Base-by-base conservation (phyloP, 2,329 filamentous ascomycete species). In the Capronia epimyces region DNA sequence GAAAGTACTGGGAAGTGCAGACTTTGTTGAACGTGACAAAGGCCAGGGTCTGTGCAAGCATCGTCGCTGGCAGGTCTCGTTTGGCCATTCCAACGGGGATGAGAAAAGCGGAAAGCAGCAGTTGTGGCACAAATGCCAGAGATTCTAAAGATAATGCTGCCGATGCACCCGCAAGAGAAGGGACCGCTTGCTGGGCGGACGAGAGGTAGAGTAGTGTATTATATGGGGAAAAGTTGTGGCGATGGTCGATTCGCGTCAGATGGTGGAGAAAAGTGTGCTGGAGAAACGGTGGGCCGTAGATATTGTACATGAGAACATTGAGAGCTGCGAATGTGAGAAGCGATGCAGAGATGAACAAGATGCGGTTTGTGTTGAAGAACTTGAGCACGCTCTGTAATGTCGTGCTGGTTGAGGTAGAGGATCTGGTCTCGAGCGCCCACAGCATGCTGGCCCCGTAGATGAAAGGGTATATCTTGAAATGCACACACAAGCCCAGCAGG, bases 1-100 rank as follows among this genome's bases (percentile, higher is more conserved):
- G 79, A 68, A 98, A 98, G 68, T 98, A 98, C 89, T 97, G 91
- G 64, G 89, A 95, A 2, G 93, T 98, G 77, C 91, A 97, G 56
- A 98, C 93, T 73, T 98, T 98, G 73, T 98, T 98, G 62, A 97
- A 97, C 0, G 89, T 84, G 3, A 97, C 93, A 69, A 98, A 98
- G 0, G 91, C 88, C 70, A 96, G 95, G 0, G 93, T 97, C 70
- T 98, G 93, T 0, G 90, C 78, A 0, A 98, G 77, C 62, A 93
- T 84, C 61, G 82, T 86, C 66, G 91, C 94, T 13, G 88, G 87
- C 16, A 95, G 71, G 1, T 75, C 43, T 20, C 48, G 39, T 34
- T 51, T 54, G 36, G 57, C 44, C 29, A 59, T 18, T 36, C 49
- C 31, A 27, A 95, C 65, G 0, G 88, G 86, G 37, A 97, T 84